Evolutionary conservation across 495 filamentous ascomycete genomes (phyloP), one percentile per base, ranked within the genome.

Genomic region (Neurospora sublineolata): DNA sequence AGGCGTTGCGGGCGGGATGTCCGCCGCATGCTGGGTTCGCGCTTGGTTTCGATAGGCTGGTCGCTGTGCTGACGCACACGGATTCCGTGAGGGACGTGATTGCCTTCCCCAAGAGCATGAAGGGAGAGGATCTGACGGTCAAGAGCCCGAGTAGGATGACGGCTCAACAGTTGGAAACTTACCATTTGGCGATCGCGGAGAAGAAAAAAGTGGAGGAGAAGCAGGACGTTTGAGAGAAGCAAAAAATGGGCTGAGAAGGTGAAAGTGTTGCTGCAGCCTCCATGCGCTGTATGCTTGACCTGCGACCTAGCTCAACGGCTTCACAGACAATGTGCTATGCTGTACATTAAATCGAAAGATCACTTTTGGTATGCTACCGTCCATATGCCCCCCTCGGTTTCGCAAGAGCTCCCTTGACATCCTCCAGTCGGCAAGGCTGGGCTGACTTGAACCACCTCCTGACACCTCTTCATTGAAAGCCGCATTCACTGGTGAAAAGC

Each of bases 11-110:
- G 8, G 89, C 93, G 0, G 95, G 95, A 5, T 99, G 95, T 86
- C 96, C 95, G n/a, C 95, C 95, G 1, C 95, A 99, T 80, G 94
- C 95, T 0, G 95, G 95, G 0, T 88, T 99, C 64, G 95, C 95
- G 0, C 81, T 99, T 18, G 95, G 95, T 0, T 97, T 97, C 76
- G 95, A 99, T 77, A 88, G 95, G 42, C 82, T 98, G 38, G 83
- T 95, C n/a, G 89, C 95, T 7, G 84, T 97, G 6, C 87, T 98
- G 83, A 84, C 89, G 27, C 89, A 90, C 12, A 90, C 87, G 64
- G 88, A 92, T 30, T 90, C 88, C 8, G 87, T 99, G 10, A 82
- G 91, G 70, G 94, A 99, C 83, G 95, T 98, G 18, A 97, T 97
- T 78, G 94, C 94, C 1, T 99, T 99, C 79, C 95, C 95, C 3